These are phyloP conservation scores for Tilletiaria anomala DNA, from an alignment of 1,284 basidiomycete genomes.

Conservation along the genomic window DNA sequence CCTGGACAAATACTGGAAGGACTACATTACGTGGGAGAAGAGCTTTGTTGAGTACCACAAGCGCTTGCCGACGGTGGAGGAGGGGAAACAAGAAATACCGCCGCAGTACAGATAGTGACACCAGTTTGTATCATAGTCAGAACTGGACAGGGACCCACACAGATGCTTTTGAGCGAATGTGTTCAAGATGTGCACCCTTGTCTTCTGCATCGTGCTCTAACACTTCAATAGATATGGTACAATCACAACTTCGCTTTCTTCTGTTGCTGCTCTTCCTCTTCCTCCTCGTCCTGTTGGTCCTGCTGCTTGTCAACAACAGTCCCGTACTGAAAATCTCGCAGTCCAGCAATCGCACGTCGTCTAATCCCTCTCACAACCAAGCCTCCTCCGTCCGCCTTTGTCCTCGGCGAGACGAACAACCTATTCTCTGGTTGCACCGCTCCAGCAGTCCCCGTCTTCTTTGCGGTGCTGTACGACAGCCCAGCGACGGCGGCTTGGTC, in stretches of 20 bases:
- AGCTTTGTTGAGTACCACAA: conserved; percentile 33
- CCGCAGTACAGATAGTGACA: too few species aligned
- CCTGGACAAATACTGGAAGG: conserved; percentile 36
- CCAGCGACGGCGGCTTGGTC: conserved; percentile 5
- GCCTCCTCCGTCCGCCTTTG: conserved; percentile 17
- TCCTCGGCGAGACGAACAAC: conserved; percentile 22
- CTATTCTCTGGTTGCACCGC: too few species aligned
- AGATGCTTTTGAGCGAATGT: too few species aligned
- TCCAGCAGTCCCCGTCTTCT: conserved; percentile 1
- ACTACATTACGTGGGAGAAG: conserved; percentile 32
- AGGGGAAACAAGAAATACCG: conserved; percentile 34
- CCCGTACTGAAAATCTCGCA: conserved; percentile 5
- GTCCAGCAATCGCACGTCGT: conserved; percentile 13
- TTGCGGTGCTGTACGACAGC: neutral
- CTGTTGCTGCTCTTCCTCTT: neutral
- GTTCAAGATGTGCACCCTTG: too few species aligned
- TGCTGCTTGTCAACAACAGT: neutral
- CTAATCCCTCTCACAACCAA: conserved; percentile 20
- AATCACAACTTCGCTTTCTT: neutral
- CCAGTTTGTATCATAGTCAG: too few species aligned
- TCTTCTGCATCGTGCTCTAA: too few species aligned
- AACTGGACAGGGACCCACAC: too few species aligned
- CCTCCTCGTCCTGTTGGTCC: neutral
- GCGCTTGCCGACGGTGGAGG: conserved; percentile 27
- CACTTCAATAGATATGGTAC: neutral